Evolutionary conservation across 805 yeast species (phyloP).

Genomic region (Zygosaccharomyces kombuchaensis): DNA sequence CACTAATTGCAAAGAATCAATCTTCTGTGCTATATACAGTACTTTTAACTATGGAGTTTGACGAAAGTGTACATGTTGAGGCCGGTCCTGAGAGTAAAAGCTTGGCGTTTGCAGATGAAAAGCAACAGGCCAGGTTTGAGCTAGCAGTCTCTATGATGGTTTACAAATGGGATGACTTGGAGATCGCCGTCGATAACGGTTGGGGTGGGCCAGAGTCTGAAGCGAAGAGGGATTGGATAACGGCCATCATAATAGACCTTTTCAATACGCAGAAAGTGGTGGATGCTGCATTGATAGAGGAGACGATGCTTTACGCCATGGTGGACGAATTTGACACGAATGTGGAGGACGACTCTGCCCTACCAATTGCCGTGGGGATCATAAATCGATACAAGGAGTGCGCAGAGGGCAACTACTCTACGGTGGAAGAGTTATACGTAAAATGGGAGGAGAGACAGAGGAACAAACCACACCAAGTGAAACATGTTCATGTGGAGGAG

Average conservation of each 20-base stretch:
- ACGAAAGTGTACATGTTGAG: slow-evolving; percentile 47
- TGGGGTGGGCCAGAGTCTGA: slow-evolving; percentile 96
- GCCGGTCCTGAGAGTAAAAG: slow-evolving; percentile 40
- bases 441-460: slow-evolving; percentile 55
- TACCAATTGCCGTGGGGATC: slow-evolving; percentile 63
- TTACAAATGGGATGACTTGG: slow-evolving; percentile 84
- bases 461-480: slow-evolving; percentile 26
- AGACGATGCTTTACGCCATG: slow-evolving; percentile 82
- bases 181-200: slow-evolving; percentile 80
- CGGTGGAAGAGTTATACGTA: slow-evolving; percentile 55
- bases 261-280: slow-evolving; percentile 60
- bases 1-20: neutral
- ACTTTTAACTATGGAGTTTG: neutral
- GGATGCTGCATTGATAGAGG: slow-evolving; percentile 78
- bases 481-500: slow-evolving; percentile 43
- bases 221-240: slow-evolving; percentile 94
- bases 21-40: neutral
- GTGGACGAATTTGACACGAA: slow-evolving; percentile 88
- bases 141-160: slow-evolving; percentile 88
- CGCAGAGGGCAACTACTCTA: slow-evolving; percentile 44
- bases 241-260: slow-evolving; percentile 74
- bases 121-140: slow-evolving; percentile 81
- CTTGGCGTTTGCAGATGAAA: slow-evolving; percentile 49
- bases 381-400: slow-evolving; percentile 66
- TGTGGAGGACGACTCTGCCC: slow-evolving; percentile 85